phyloP scores from a whole-genome alignment of 2,329 filamentous ascomycete species.

The Aspergillus uvarum region DNA sequence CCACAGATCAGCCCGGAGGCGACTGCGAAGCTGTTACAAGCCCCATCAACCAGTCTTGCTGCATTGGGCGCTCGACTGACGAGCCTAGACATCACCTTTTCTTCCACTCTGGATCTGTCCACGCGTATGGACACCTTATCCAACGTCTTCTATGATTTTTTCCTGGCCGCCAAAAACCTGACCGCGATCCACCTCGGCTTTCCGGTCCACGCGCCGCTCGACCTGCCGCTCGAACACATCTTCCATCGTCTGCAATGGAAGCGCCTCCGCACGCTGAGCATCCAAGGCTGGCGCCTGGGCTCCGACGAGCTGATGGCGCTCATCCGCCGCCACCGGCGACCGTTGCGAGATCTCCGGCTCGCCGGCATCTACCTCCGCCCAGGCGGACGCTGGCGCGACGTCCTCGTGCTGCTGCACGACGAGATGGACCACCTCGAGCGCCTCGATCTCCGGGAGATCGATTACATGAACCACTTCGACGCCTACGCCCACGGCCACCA shows the following conservation, averaged over 20 bases:
- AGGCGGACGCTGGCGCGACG: slow-evolving; percentile 60
- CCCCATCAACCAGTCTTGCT: slow-evolving; percentile 50
- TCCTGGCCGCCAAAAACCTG: slow-evolving; percentile 60
- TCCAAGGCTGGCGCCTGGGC: slow-evolving; percentile 63
- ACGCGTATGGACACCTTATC: slow-evolving; percentile 59
- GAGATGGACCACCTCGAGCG: slow-evolving; percentile 60
- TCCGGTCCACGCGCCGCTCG: slow-evolving; percentile 56
- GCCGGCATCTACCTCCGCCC: slow-evolving; percentile 61
- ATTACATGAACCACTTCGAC: slow-evolving; percentile 58
- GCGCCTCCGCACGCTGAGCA: slow-evolving; percentile 61
- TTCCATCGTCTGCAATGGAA: slow-evolving; percentile 64
- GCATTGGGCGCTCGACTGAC: slow-evolving; percentile 58
- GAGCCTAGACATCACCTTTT: slow-evolving; percentile 64
- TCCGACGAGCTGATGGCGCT: slow-evolving; percentile 61
- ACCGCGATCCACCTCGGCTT: slow-evolving; percentile 66
- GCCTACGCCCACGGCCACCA: slow-evolving; percentile 35
- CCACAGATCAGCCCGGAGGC: slow-evolving; percentile 63
- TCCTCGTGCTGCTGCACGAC: slow-evolving; percentile 56
- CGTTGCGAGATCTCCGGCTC: slow-evolving; percentile 59
- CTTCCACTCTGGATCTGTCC: slow-evolving; percentile 58
- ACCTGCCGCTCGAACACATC: slow-evolving; percentile 58
- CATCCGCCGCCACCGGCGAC: slow-evolving; percentile 55
- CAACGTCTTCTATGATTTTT: slow-evolving; percentile 57
- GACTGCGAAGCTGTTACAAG: slow-evolving; percentile 52
- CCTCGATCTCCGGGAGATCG: slow-evolving; percentile 62